These are phyloP conservation scores for Penicillium griseofulvum DNA, from an alignment of 2,329 filamentous ascomycete species.

Conservation along the genomic window DNA sequence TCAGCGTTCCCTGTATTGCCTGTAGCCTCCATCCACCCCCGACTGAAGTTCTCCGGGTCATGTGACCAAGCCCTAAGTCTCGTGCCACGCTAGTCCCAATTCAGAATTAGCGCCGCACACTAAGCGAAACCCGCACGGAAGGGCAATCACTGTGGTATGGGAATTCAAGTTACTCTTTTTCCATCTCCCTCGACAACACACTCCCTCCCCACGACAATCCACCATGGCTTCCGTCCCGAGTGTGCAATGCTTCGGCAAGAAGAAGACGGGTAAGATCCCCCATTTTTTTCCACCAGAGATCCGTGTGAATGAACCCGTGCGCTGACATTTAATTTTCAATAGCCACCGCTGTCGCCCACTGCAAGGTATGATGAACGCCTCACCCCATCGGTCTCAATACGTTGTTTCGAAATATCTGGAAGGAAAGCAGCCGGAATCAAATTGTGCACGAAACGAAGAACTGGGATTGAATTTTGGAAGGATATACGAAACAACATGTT, in stretches of 20 bases:
- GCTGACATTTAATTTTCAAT: slow-evolving; percentile 36
- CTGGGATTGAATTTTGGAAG: slow-evolving; percentile 10
- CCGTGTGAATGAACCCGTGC: slow-evolving; percentile 13
- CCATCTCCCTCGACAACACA: slow-evolving; percentile 41
- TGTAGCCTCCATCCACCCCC: slow-evolving; percentile 4
- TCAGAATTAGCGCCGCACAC: slow-evolving; percentile 29
- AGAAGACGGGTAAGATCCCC: slow-evolving; percentile 66
- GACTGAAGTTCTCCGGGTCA: slow-evolving; percentile 19
- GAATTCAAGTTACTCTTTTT: slow-evolving; percentile 27
- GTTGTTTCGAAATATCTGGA: slow-evolving; percentile 16
- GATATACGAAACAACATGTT: slow-evolving; percentile 11
- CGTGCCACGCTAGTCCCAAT: slow-evolving; percentile 21
- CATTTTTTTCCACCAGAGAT: slow-evolving; percentile 8
- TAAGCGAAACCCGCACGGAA: slow-evolving; percentile 47
- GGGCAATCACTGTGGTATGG: slow-evolving; percentile 30
- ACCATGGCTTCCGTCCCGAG: slow-evolving; percentile 76
- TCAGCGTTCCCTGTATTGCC: slow-evolving; percentile 2
- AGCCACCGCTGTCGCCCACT: slow-evolving; percentile 87
- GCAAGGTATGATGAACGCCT: slow-evolving; percentile 64
- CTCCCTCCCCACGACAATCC: slow-evolving; percentile 43
- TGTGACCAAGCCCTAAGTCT: slow-evolving; percentile 34
- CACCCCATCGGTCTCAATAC: slow-evolving; percentile 15
- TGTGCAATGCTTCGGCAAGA: slow-evolving; percentile 99
- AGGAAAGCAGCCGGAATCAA: slow-evolving; percentile 8
- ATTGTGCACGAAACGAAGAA: slow-evolving; percentile 8